These are phyloP conservation scores for Helotiales sp. DNA, from an alignment of 2,329 filamentous ascomycete genomes.

Conservation along the genomic window DNA sequence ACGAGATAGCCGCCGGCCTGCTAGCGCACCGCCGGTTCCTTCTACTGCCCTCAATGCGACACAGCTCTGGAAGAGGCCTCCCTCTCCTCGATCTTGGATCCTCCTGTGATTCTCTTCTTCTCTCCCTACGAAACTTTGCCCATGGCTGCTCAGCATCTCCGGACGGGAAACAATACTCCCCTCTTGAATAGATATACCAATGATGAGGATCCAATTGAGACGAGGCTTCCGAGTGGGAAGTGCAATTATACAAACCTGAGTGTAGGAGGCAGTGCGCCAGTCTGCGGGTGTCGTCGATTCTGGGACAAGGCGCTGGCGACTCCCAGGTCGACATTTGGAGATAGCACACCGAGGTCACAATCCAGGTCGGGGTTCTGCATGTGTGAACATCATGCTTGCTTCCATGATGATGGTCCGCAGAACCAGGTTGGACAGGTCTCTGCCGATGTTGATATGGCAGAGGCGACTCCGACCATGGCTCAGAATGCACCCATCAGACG, in stretches of 20 bases:
- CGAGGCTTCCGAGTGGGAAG: conserved; percentile 50
- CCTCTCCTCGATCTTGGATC: conserved; percentile 21
- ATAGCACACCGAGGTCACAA: conserved; percentile 9
- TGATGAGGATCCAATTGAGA: conserved; percentile 30
- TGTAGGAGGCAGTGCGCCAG: conserved; percentile 47
- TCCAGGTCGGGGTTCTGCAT: conserved; percentile 47
- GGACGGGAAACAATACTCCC: conserved; percentile 39
- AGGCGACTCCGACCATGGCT: neutral
- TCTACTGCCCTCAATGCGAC: conserved; percentile 36
- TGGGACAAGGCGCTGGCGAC: conserved; percentile 49
- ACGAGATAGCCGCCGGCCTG: conserved; percentile 33
- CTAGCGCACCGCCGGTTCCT: conserved; percentile 22
- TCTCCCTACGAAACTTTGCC: conserved; percentile 20
- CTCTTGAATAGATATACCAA: conserved; percentile 35
- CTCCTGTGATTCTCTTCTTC: neutral
- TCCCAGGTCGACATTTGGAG: conserved; percentile 11
- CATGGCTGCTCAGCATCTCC: conserved; percentile 39
- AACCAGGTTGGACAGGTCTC: conserved; percentile 11
- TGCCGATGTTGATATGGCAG: conserved; percentile 3
- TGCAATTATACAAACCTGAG: conserved; percentile 57
- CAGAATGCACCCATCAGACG: conserved; percentile 12
- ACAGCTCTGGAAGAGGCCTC: conserved; percentile 18
- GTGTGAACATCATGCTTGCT: conserved; percentile 63
- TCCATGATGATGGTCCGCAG: conserved; percentile 47
- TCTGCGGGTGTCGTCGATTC: conserved; percentile 59